Evolutionary conservation across 2,329 filamentous ascomycete species (phyloP).

Genomic region (Penicillium sp.): DNA sequence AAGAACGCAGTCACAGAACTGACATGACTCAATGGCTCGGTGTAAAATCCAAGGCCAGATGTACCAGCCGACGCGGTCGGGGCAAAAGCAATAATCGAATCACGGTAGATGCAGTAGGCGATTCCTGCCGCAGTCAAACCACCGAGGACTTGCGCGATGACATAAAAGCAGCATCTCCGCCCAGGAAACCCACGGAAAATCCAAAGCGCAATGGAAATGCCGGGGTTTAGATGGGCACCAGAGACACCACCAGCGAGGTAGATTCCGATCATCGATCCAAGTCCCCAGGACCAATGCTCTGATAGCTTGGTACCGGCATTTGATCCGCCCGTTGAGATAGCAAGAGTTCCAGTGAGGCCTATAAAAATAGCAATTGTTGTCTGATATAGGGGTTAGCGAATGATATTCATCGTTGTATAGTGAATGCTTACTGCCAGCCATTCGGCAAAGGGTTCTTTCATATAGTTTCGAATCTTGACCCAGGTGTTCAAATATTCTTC

Average conservation of each 20-base stretch:
- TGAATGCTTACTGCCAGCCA: constrained; percentile 20
- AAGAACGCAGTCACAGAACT: constrained; percentile 34
- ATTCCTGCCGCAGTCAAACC: constrained; percentile 32
- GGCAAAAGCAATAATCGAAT: constrained; percentile 28
- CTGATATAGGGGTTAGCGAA: constrained; percentile 3
- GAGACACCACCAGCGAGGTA: constrained; percentile 50
- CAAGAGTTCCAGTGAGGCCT: constrained; percentile 26
- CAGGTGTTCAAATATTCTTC: constrained; percentile 25
- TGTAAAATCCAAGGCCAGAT: constrained; percentile 17
- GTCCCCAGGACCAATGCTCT: constrained; percentile 25
- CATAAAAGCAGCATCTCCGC: constrained; percentile 29
- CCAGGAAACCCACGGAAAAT: constrained; percentile 40
- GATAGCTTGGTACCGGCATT: constrained; percentile 23
- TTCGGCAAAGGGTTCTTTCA: constrained; percentile 30
- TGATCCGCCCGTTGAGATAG: constrained; percentile 17
- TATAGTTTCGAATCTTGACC: constrained; percentile 21
- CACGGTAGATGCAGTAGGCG: constrained; percentile 35
- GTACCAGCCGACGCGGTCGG: constrained; percentile 22
- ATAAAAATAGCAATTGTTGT: constrained; percentile 29
- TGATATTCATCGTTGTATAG: background rate
- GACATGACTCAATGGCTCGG: constrained; percentile 24
- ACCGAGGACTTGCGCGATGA: constrained; percentile 35
- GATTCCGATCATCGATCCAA: constrained; percentile 42
- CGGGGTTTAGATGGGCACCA: constrained; percentile 52
- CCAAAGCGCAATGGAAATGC: constrained; percentile 41